Conservation (phyloP, 495 filamentous ascomycete genomes). For the Diplogelasinospora grovesii region DNA sequence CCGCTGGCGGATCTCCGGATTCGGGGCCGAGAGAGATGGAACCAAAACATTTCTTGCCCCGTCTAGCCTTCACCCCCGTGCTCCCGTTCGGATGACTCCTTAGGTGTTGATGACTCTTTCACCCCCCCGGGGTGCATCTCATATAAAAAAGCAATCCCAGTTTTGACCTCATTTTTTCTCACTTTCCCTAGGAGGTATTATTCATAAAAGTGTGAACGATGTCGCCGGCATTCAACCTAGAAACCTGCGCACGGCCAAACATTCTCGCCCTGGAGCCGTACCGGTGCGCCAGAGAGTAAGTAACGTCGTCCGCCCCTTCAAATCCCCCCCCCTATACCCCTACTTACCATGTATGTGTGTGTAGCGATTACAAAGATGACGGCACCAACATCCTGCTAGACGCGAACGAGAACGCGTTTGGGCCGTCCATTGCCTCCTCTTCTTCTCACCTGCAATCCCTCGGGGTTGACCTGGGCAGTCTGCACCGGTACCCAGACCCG, state of each 20-base stretch:
- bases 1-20: slow-evolving; percentile 26
- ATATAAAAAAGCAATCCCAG: not conserved
- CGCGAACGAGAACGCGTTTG: slow-evolving; percentile 96
- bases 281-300: slow-evolving; percentile 76
- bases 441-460: slow-evolving; percentile 18
- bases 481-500: slow-evolving; percentile 95
- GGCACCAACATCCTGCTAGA: slow-evolving; percentile 95
- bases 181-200: no score
- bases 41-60: not conserved
- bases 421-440: slow-evolving; percentile 50
- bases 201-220: no score
- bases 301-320: slow-evolving; percentile 13
- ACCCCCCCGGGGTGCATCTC: not conserved
- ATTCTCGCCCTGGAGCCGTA: slow-evolving; percentile 79
- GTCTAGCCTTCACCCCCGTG: slow-evolving; percentile 1
- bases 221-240: slow-evolving; percentile 61
- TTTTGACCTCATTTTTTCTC: not conserved
- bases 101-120: slow-evolving; percentile 13
- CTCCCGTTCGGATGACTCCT: slow-evolving; percentile 8
- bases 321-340: slow-evolving; percentile 3
- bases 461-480: slow-evolving; percentile 60
- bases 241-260: slow-evolving; percentile 77
- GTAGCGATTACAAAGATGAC: slow-evolving; percentile 96
- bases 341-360: slow-evolving; percentile 24
- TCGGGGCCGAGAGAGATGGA: slow-evolving; percentile 10